These are phyloP conservation scores for Clonostachys byssicola DNA, from an alignment of 2,329 filamentous ascomycete genomes.

Conservation along the genomic window DNA sequence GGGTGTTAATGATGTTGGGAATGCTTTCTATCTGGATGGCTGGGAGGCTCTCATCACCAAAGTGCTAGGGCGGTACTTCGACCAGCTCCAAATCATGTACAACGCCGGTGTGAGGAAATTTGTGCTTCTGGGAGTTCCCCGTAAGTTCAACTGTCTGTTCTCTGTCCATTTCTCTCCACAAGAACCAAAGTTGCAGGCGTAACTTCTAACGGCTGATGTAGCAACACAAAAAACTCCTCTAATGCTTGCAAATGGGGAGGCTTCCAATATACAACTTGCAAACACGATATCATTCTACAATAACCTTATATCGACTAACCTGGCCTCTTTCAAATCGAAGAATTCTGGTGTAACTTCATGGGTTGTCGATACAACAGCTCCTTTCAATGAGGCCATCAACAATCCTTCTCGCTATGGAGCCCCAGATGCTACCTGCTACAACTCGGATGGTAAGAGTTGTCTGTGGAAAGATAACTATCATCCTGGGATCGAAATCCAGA, in stretches of 20 bases:
- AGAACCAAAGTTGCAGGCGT: no score
- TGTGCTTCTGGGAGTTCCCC: slow-evolving; percentile 54
- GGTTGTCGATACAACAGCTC: slow-evolving; percentile 30
- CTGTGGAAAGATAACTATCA: slow-evolving; percentile 40
- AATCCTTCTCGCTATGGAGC: slow-evolving; percentile 34
- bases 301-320: slow-evolving; percentile 15
- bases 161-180: background rate
- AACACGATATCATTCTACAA: slow-evolving; percentile 32
- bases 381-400: slow-evolving; percentile 34
- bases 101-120: slow-evolving; percentile 52
- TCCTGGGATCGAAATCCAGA: slow-evolving; percentile 31
- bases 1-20: slow-evolving; percentile 51
- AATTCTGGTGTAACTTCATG: slow-evolving; percentile 24
- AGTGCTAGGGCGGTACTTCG: slow-evolving; percentile 35
- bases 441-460: slow-evolving; percentile 33
- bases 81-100: slow-evolving; percentile 40
- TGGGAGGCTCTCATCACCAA: slow-evolving; percentile 23
- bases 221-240: slow-evolving; percentile 4
- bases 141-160: slow-evolving; percentile 6
- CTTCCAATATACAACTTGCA: slow-evolving; percentile 14
- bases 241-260: no score
- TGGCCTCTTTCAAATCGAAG: slow-evolving; percentile 21
- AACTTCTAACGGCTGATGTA: no score
- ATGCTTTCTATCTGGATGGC: slow-evolving; percentile 30
- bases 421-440: slow-evolving; percentile 33